Conservation (phyloP, 2,329 filamentous ascomycete species). For the Periconia digitata region DNA sequence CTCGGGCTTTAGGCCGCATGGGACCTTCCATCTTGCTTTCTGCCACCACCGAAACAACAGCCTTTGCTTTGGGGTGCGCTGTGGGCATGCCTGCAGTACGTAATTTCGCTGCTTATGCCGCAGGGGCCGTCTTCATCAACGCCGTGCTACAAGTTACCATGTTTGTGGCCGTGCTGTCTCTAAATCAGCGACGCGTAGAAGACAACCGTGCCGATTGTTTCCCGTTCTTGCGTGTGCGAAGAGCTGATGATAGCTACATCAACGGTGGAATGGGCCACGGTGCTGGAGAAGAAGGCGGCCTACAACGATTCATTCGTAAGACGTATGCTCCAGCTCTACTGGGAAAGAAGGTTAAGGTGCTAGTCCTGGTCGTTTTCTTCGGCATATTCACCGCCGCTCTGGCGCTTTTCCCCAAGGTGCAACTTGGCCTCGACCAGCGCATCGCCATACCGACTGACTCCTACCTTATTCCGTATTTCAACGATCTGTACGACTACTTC, state of each 20-base stretch:
- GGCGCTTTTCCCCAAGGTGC: slow-evolving; percentile 78
- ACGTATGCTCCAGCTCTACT: slow-evolving; percentile 82
- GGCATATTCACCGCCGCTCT: slow-evolving; percentile 84
- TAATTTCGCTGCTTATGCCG: slow-evolving; percentile 96
- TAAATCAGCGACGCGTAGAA: slow-evolving; percentile 91
- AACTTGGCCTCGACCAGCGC: slow-evolving; percentile 89
- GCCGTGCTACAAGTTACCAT: slow-evolving; percentile 95
- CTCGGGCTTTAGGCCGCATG: slow-evolving; percentile 89
- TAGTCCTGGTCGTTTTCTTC: slow-evolving; percentile 77
- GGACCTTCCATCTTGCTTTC: slow-evolving; percentile 95
- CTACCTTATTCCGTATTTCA: slow-evolving; percentile 94
- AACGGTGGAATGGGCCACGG: slow-evolving; percentile 67
- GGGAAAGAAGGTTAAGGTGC: slow-evolving; percentile 75
- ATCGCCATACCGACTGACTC: slow-evolving; percentile 93
- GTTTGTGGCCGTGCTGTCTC: slow-evolving; percentile 87
- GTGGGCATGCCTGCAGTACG: slow-evolving; percentile 97
- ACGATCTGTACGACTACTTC: slow-evolving; percentile 92
- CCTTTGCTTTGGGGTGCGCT: slow-evolving; percentile 88
- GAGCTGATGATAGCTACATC: slow-evolving; percentile 69
- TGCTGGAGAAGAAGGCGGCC: slow-evolving; percentile 75
- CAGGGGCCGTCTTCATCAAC: slow-evolving; percentile 95
- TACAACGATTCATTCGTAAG: slow-evolving; percentile 89
- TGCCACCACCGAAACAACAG: slow-evolving; percentile 89
- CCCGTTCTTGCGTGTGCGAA: slow-evolving; percentile 81
- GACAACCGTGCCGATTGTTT: slow-evolving; percentile 87